Conservation (phyloP, 2,329 filamentous ascomycete species). For the Dactylellina leptospora region DNA sequence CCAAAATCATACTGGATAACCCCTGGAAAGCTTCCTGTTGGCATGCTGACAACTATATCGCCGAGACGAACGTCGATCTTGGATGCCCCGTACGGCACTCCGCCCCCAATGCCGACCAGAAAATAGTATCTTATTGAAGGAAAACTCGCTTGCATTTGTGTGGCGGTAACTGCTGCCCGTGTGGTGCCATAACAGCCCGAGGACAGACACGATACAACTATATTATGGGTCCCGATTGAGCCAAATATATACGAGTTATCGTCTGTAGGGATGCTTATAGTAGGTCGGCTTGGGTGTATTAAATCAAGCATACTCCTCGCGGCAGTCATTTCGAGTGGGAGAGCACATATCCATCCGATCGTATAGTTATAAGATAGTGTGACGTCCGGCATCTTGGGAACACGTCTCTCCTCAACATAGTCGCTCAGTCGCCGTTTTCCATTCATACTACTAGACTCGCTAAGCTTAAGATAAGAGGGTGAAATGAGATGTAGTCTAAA, state of each 20-base stretch:
- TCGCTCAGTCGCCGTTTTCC: too few relatives aligned
- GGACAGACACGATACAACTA: conserved; percentile 12
- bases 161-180: neutral
- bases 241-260: conserved; percentile 1
- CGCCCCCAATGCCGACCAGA: conserved; percentile 19
- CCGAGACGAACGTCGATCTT: conserved; percentile 56
- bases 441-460: too few relatives aligned
- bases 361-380: too few relatives aligned
- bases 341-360: too few relatives aligned
- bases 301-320: too few relatives aligned
- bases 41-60: conserved; percentile 1
- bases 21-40: neutral
- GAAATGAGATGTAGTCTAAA: too few relatives aligned
- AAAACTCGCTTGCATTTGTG: conserved; percentile 5
- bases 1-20: conserved; percentile 25
- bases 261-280: too few relatives aligned
- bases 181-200: conserved; percentile 18
- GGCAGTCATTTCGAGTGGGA: too few relatives aligned
- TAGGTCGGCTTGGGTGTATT: too few relatives aligned
- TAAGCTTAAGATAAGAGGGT: too few relatives aligned
- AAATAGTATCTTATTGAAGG: conserved; percentile 12
- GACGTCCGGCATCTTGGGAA: too few relatives aligned
- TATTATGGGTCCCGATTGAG: neutral
- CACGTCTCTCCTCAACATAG: too few relatives aligned
- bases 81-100: neutral